Evolutionary conservation across 2,329 filamentous ascomycete genomes (phyloP).

Genomic region (Arthroderma sp.): DNA sequence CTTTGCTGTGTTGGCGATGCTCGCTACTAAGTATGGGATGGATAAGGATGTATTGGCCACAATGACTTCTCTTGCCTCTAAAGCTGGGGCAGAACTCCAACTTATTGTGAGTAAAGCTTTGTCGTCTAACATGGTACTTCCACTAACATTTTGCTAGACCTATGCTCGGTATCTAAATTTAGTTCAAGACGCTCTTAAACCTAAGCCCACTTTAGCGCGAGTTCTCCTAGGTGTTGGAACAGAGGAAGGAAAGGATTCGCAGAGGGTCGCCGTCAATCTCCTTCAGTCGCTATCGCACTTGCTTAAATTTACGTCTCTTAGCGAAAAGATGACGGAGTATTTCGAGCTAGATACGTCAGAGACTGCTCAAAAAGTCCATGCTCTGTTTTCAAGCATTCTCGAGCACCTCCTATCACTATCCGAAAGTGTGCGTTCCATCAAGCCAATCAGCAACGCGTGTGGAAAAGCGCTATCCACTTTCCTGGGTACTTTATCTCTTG

Average conservation of each 20-base stretch:
- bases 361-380: constrained; percentile 51
- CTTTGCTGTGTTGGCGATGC: constrained; percentile 74
- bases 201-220: constrained; percentile 61
- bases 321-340: constrained; percentile 25
- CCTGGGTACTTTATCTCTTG: constrained; percentile 72
- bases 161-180: constrained; percentile 66
- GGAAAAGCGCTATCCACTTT: constrained; percentile 64
- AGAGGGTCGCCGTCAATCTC: constrained; percentile 30
- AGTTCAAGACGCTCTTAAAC: constrained; percentile 59
- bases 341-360: constrained; percentile 32
- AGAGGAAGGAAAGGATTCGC: constrained; percentile 35
- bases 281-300: constrained; percentile 28
- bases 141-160: constrained; percentile 36
- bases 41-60: constrained; percentile 63
- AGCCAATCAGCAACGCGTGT: constrained; percentile 29
- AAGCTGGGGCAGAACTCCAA: constrained; percentile 62
- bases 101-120: constrained; percentile 33
- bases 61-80: constrained; percentile 57
- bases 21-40: constrained; percentile 78
- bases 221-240: constrained; percentile 52
- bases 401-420: constrained; percentile 54
- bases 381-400: constrained; percentile 55
- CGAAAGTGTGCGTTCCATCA: constrained; percentile 34
- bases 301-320: constrained; percentile 29
- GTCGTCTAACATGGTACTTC: constrained; percentile 4